phyloP scores from a whole-genome alignment of 1,284 basidiomycete genomes.

The Malassezia nana region DNA sequence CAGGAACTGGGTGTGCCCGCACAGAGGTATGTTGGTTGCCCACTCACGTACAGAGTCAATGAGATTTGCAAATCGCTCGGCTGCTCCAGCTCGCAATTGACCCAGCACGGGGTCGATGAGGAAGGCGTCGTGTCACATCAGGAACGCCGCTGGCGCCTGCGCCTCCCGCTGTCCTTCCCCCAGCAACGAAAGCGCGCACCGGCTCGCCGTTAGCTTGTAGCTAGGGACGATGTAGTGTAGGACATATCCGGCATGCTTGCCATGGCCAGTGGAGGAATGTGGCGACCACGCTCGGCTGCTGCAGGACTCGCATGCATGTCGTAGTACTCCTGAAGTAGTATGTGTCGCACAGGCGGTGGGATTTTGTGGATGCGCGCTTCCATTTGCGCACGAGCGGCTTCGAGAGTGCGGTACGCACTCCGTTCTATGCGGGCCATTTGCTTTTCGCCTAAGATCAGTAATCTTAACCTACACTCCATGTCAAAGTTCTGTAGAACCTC shows the following conservation, averaged over 20 bases:
- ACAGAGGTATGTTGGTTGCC: constrained; percentile 13
- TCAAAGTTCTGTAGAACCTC: constrained; percentile 16
- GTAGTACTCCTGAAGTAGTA: constrained; percentile 16
- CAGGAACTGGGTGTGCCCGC: constrained; percentile 18
- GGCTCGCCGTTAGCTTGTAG: constrained; percentile 11
- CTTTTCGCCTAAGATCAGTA: constrained; percentile 8
- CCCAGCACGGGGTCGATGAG: constrained; percentile 11
- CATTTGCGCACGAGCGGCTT: constrained; percentile 16
- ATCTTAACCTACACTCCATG: constrained; percentile 10
- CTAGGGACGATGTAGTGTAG: background rate
- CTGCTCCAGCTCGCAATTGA: constrained; percentile 24
- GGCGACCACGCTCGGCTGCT: constrained; percentile 12
- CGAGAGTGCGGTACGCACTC: constrained; percentile 5
- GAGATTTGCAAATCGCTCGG: constrained; percentile 29
- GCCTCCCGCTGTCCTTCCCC: constrained; percentile 18
- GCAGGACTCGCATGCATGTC: constrained; percentile 16
- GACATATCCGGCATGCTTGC: constrained; percentile 12
- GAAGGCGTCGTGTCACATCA: constrained; percentile 4
- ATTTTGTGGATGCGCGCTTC: constrained; percentile 15
- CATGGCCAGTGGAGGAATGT: constrained; percentile 16
- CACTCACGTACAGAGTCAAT: constrained; percentile 14
- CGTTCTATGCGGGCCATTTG: constrained; percentile 10
- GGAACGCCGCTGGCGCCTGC: constrained; percentile 29
- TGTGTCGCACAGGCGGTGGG: constrained; percentile 11
- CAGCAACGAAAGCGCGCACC: constrained; percentile 14